Evolutionary conservation across 2,329 filamentous ascomycete species (phyloP).

Genomic region (Hymenoscyphus linearis): DNA sequence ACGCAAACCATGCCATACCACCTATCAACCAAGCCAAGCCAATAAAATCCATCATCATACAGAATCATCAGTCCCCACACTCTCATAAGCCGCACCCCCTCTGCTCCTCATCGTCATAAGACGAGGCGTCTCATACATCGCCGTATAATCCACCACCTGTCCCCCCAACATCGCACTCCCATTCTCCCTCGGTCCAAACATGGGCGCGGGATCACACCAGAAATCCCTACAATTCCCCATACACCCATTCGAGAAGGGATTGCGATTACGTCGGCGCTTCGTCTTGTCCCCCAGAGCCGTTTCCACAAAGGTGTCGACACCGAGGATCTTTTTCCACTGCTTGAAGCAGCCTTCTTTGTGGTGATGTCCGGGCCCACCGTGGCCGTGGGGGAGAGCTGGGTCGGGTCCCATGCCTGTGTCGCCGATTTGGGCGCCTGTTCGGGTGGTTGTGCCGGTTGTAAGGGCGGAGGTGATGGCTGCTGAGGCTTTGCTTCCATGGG

Average conservation of each 20-base stretch:
- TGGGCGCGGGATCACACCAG: constrained; percentile 82
- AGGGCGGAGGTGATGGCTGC: constrained; percentile 68
- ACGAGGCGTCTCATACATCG: constrained; percentile 77
- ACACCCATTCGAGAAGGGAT: constrained; percentile 80
- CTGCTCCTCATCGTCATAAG: constrained; percentile 19
- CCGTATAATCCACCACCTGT: constrained; percentile 76
- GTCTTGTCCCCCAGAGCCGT: constrained; percentile 70
- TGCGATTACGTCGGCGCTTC: constrained; percentile 48
- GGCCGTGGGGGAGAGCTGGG: constrained; percentile 41
- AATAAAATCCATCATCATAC: constrained; percentile 16
- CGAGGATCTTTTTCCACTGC: constrained; percentile 78
- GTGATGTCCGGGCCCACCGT: constrained; percentile 43
- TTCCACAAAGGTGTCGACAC: constrained; percentile 89
- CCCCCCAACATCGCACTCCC: constrained; percentile 75
- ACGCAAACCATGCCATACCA: neutral
- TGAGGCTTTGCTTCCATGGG: constrained; percentile 44
- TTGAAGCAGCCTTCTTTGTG: constrained; percentile 64
- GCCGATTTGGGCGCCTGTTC: constrained; percentile 66
- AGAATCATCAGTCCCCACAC: constrained; percentile 26
- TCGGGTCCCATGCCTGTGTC: constrained; percentile 60
- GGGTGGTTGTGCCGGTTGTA: constrained; percentile 60
- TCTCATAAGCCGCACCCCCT: constrained; percentile 25
- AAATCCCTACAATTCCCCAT: constrained; percentile 94
- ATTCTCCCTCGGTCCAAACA: constrained; percentile 70
- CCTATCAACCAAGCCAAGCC: neutral